Evolutionary conservation across 192 early-diverging fungal species (phyloP).

Genomic region (Gigaspora rosea): DNA sequence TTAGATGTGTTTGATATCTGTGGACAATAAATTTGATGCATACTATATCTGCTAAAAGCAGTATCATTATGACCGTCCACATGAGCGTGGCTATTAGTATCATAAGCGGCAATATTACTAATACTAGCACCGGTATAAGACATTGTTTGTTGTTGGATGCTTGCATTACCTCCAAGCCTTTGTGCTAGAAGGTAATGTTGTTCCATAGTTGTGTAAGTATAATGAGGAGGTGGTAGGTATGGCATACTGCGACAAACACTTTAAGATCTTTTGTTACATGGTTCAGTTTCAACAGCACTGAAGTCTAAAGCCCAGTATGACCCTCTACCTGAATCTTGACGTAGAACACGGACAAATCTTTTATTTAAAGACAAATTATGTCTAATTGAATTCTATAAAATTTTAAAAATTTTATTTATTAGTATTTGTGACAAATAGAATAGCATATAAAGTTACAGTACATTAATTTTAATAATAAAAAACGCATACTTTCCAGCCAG

Average conservation of each 20-base stretch:
- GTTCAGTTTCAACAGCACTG: constrained; percentile 29
- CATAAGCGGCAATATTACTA: constrained; percentile 24
- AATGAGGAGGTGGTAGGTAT: background rate
- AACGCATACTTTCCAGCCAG: constrained; percentile 69
- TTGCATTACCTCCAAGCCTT: constrained; percentile 7
- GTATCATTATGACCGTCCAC: constrained; percentile 20
- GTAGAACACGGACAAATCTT: constrained; percentile 74
- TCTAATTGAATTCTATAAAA: constrained; percentile 77
- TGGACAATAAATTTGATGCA: constrained; percentile 21
- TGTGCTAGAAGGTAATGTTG: constrained; percentile 20
- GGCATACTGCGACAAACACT: constrained; percentile 11
- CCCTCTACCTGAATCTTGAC: constrained; percentile 82
- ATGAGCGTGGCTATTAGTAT: constrained; percentile 6
- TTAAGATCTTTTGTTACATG: constrained; percentile 29
- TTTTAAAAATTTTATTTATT: background rate
- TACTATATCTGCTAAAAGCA: constrained; percentile 16
- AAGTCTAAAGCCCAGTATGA: constrained; percentile 79
- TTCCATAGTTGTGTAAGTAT: background rate
- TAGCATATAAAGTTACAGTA: too few relatives aligned
- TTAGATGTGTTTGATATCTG: constrained; percentile 26
- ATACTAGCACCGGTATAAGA: constrained; percentile 31
- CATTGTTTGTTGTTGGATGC: constrained; percentile 25
- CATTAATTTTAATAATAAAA: too few relatives aligned
- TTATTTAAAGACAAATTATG: constrained; percentile 85
- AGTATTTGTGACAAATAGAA: too few relatives aligned